A percentile compares a stretch with the other conserved stretches of the same genome.
phyloP scores from a whole-genome alignment of 768 basidiomycete genomes.

The Lactifluus echinatus region DNA sequence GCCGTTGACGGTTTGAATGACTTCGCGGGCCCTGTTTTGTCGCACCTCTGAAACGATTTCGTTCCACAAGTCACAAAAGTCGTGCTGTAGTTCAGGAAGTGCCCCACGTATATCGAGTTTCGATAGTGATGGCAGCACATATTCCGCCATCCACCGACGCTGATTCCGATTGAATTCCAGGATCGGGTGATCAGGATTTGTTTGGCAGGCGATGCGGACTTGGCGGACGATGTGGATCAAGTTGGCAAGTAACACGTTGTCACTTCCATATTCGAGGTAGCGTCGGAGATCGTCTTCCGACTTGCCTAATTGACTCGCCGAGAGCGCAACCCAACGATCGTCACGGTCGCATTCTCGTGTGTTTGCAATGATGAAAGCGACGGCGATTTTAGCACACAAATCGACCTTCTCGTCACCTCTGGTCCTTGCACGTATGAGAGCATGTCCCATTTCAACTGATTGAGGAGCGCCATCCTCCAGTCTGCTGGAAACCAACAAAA shows the following conservation, averaged over 20 bases:
- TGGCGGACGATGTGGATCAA: background rate
- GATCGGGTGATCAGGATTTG: too few relatives aligned
- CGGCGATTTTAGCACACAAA: background rate
- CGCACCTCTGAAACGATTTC: background rate
- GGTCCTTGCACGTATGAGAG: background rate
- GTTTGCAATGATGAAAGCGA: background rate
- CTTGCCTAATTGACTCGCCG: background rate
- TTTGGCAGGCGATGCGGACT: background rate
- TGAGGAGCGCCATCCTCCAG: too few relatives aligned
- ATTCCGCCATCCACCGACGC: background rate
- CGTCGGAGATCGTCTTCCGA: background rate
- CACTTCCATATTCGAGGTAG: background rate
- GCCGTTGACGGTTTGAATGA: background rate
- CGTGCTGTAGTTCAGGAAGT: background rate
- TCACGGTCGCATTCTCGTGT: background rate
- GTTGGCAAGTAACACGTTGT: background rate
- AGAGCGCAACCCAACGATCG: background rate
- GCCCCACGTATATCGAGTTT: background rate
- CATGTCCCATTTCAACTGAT: background rate
- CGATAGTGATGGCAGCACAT: background rate
- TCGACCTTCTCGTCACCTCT: background rate
- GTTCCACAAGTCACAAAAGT: slow-evolving; percentile 5
- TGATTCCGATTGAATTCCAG: too few relatives aligned
- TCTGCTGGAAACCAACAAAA: too few relatives aligned
- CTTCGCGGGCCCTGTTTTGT: too few relatives aligned